Percentiles rank a stretch among this genome's conserved stretches.
Conservation (phyloP, 345 rosid genomes). For the Lagerstroemia speciosa region DNA sequence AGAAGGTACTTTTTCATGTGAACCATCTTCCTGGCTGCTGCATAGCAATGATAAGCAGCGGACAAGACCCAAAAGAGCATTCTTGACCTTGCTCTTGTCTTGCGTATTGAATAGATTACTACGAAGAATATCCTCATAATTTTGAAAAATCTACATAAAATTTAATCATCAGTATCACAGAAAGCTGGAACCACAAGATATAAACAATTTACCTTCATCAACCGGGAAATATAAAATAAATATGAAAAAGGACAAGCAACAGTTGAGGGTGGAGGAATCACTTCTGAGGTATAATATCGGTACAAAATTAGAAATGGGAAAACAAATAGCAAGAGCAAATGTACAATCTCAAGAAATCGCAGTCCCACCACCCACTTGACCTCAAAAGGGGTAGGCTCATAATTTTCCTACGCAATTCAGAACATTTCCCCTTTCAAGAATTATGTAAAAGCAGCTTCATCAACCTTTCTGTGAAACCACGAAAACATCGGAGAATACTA, state of each 20-base stretch:
- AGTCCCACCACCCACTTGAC: neutral
- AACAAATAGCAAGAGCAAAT: too few relatives aligned
- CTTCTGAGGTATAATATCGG: too few relatives aligned
- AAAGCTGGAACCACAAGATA: neutral
- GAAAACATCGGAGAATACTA: neutral
- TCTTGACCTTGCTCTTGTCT: conserved; percentile 64
- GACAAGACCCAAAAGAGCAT: conserved; percentile 57
- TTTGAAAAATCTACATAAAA: conserved; percentile 57
- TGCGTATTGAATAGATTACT: conserved; percentile 54
- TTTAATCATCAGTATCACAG: conserved; percentile 7
- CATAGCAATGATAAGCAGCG: conserved; percentile 68
- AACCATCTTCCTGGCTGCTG: conserved; percentile 25
- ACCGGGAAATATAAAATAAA: too few relatives aligned
- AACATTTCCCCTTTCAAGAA: neutral
- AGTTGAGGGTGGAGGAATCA: too few relatives aligned
- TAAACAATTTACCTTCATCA: neutral
- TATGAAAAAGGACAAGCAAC: too few relatives aligned
- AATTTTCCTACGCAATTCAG: neutral
- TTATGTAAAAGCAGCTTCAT: neutral
- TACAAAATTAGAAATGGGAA: too few relatives aligned
- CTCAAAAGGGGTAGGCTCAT: neutral
- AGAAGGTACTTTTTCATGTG: conserved; percentile 34
- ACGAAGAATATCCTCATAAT: conserved; percentile 58
- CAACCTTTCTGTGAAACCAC: neutral
- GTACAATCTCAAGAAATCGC: neutral